These are phyloP conservation scores for Fagus sylvatica DNA, from an alignment of 306 rosid genomes.

Conservation along the genomic window DNA sequence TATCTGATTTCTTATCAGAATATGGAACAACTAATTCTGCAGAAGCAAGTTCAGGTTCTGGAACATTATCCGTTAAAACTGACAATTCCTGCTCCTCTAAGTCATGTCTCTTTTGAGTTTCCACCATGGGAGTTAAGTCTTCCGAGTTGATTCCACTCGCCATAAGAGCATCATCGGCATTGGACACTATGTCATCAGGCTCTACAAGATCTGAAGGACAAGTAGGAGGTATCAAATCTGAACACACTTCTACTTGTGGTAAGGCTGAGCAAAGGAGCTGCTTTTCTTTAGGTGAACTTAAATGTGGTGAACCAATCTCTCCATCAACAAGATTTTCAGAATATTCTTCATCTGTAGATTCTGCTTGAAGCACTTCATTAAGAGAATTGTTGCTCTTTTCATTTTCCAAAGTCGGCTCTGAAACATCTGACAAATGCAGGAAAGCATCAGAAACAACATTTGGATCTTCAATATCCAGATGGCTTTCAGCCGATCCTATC, in stretches of 20 bases:
- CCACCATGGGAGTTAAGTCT: conserved; percentile 29
- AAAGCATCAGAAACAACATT: conserved; percentile 37
- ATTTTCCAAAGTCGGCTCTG: conserved; percentile 37
- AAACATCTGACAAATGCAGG: conserved; percentile 35
- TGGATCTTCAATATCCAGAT: conserved; percentile 39
- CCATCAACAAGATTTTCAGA: conserved; percentile 29
- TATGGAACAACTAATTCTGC: conserved; percentile 30
- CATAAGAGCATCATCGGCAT: conserved; percentile 25
- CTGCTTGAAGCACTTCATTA: conserved; percentile 33
- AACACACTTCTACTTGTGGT: conserved; percentile 36
- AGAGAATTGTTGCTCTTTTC: conserved; percentile 29
- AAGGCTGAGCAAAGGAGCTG: conserved; percentile 34
- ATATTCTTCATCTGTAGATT: conserved; percentile 36
- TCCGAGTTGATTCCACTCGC: conserved; percentile 41
- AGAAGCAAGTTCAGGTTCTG: conserved; percentile 40
- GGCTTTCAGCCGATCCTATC: conserved; percentile 34
- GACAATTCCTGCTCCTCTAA: conserved; percentile 31
- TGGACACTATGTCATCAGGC: conserved; percentile 7
- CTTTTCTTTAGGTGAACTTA: conserved; percentile 27
- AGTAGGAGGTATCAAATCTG: conserved; percentile 22
- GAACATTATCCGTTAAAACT: conserved; percentile 25
- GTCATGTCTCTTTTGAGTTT: conserved; percentile 27
- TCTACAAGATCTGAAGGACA: conserved; percentile 30
- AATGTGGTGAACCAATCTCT: conserved; percentile 30
- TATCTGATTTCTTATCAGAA: conserved; percentile 26